Evolutionary conservation across 257 asterid genomes (phyloP), one percentile per base, ranked within the genome.

Genomic region (Agastache rugosa): DNA sequence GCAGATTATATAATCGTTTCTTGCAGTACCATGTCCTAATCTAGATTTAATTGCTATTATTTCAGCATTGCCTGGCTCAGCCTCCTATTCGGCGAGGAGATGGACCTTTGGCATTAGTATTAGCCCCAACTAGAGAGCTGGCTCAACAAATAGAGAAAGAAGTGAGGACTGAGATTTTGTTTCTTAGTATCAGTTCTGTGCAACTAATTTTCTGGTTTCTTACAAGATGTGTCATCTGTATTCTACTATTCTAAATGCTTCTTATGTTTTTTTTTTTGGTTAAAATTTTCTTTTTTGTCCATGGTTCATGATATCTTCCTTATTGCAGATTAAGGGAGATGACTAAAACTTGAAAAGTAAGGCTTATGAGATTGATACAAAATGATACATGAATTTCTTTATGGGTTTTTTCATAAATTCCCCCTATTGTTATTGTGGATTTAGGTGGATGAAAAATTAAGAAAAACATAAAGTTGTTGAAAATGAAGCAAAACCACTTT

Each of bases 141-240:
- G 97, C 97, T 55, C 96, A 90, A 83, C 97, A 92, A 74, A 92
- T 90, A 83, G 96, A 92, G 83, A 88, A 86, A 86, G 97, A 90
- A 84, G 96, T 90, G 74, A 78, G 85, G 20, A 76, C 63, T 27
- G 65, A 16, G 50, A 15, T 51, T 55, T 50, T 44, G 59, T 48
- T 54, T 54, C 35, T 67, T 51, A 15, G 44, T 73, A 63, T 56
- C 47, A 37, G n/a, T 37, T 65, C 19, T 48, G 6, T 47, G 39
- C 68, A 17, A 27, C 48, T 75, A 10, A 15, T 34, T 39, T 50
- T 27, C 37, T 39, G 25, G 7, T 19, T 71, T 48, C n/a, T 16
- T 71, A 19, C 41, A 15, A 29, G 74, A n/a, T 23, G 16, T 37
- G 81, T 42, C 61, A 58, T 35, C 50, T 82, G 64, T 47, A 44